Percentiles rank a stretch among this genome's conserved stretches.
These are phyloP conservation scores for Cryptococcus maquisensis DNA, from an alignment of 1,284 basidiomycete genomes.

Conservation along the genomic window DNA sequence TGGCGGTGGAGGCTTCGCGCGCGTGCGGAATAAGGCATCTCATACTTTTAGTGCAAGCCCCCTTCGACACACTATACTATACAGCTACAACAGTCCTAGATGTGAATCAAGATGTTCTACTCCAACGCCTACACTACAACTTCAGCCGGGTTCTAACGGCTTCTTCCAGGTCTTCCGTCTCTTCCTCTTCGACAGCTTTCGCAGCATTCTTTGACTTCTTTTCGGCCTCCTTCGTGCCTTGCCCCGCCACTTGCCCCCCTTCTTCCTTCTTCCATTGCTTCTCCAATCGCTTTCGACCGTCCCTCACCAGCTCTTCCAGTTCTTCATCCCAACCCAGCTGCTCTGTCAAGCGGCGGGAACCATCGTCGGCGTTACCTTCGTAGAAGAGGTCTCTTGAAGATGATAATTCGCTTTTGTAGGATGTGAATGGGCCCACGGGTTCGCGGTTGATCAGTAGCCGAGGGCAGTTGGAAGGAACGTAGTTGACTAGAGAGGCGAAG, in stretches of 20 bases:
- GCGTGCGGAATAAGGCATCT: too few relatives aligned
- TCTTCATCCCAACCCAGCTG: conserved; percentile 46
- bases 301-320: conserved; percentile 30
- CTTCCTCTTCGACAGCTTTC: neutral
- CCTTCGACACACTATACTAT: too few relatives aligned
- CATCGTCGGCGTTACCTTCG: conserved; percentile 48
- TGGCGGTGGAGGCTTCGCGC: too few relatives aligned
- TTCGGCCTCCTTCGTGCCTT: neutral
- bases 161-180: conserved; percentile 9
- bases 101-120: too few relatives aligned
- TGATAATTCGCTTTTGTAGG: neutral
- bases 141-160: conserved; percentile 16
- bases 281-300: conserved; percentile 25
- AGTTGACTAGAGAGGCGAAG: conserved; percentile 53
- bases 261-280: conserved; percentile 26
- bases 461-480: conserved; percentile 48
- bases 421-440: conserved; percentile 49
- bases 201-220: conserved; percentile 1
- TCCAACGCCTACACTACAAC: neutral
- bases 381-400: conserved; percentile 40
- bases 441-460: conserved; percentile 56
- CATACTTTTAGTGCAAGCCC: too few relatives aligned
- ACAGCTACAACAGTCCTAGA: too few relatives aligned
- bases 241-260: conserved; percentile 22
- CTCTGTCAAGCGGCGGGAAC: conserved; percentile 27